Evolutionary conservation across 208 protist species (phyloP), one percentile per base, ranked within the genome.

Genomic region (Wallacemonas sp.): DNA sequence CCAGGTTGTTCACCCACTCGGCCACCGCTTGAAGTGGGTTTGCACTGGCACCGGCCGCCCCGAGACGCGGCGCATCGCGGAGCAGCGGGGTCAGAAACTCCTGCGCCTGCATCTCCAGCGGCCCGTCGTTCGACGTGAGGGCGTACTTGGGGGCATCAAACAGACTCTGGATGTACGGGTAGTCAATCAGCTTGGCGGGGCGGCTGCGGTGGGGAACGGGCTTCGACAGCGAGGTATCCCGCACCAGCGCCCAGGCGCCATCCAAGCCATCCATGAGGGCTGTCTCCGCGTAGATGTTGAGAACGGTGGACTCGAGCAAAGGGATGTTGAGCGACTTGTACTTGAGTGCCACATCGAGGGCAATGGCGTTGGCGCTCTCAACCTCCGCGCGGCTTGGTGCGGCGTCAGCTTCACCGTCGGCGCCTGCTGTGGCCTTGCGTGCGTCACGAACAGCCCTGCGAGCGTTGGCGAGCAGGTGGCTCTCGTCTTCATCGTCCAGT

Each of bases 271-370:
- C 70, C 58, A 83, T 74, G n/a, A 92, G 64, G 4, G 76, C 80
- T n/a, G 52, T 57, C 67, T 89, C 78, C 12, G 86, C 86, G 63
- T 85, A 85, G 29, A 89, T 76, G 54, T 72, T 77, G 3, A 89
- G 69, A 52, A 77, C 60, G 44, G 81, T 57, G 15, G 83, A 83
- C 68, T 92, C 82, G 6, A 84, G 50, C 59, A 89, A 41, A 13
- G 86, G 74, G 8, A 79, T 26, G 32, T 76, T 59, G 26, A 68
- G 67, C 21, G 32, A 46, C 5, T 22, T 19, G 37, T 53, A 53
- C 45, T 61, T 61, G 22, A 19, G 10, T 9, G 22, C 36, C 36
- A 45, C 36, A 4, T 27, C 10, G 5, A 61, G 36, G 17, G 32
- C 32, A 21, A 37, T 24, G n/a, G 29, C 54, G 17, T 61, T 39